phyloP scores from a whole-genome alignment of 371 early-diverging fungal species.

The Mortierella sp. region DNA sequence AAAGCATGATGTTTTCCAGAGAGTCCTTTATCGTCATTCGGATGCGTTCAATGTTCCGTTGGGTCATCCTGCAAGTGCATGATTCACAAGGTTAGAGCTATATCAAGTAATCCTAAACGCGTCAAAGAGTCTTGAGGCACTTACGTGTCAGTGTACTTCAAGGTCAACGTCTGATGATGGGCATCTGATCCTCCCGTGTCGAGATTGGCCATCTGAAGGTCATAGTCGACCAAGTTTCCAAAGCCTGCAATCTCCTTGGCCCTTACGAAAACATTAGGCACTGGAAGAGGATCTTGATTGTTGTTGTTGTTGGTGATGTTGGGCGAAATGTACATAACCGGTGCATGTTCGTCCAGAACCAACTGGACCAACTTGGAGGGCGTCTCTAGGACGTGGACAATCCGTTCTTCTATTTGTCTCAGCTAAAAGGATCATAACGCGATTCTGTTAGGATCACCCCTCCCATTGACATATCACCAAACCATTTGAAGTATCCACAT shows the following conservation, averaged over 20 bases:
- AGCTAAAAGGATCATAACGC: conserved; percentile 4
- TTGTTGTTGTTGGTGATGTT: background rate
- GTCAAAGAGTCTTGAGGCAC: background rate
- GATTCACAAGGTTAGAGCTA: background rate
- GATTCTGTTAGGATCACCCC: too few relatives aligned
- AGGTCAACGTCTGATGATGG: conserved; percentile 1
- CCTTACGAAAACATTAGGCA: conserved; percentile 3
- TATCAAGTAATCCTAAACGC: background rate
- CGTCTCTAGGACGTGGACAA: conserved; percentile 36
- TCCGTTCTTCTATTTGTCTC: background rate
- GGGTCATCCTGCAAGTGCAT: conserved; percentile 26
- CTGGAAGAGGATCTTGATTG: background rate
- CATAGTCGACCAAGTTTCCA: conserved; percentile 16
- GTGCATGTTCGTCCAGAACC: background rate
- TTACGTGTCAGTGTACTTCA: conserved; percentile 37
- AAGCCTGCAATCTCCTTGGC: conserved; percentile 17
- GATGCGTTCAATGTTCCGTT: conserved; percentile 19
- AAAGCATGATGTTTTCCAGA: conserved; percentile 21
- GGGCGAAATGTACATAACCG: conserved; percentile 2
- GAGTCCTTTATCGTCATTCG: conserved; percentile 7
- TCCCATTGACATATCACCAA: too few relatives aligned
- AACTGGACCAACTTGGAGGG: conserved; percentile 35
- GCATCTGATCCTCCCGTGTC: too few relatives aligned
- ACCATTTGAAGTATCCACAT: too few relatives aligned
- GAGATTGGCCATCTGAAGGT: conserved; percentile 13